Evolutionary conservation across 495 filamentous ascomycete genomes (phyloP), one percentile per base, ranked within the genome.

Genomic region (Cetradonia linearis): DNA sequence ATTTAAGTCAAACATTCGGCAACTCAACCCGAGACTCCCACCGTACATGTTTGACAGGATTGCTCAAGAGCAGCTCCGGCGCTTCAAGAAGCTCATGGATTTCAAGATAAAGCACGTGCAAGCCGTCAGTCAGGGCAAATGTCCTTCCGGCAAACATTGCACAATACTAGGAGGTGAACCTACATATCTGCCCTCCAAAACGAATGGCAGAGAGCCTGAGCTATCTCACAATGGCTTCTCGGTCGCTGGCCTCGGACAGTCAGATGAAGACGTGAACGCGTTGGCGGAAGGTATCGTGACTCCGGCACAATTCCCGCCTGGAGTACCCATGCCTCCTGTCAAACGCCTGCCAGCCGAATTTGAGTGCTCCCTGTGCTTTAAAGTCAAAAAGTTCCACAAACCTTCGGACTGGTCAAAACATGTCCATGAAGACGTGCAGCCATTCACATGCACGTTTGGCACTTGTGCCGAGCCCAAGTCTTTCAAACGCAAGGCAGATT

Each of bases 401-500:
- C 92, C 92, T 34, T 96, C 92, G 0, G 92, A 97, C 72, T 97
- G 92, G 92, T 94, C 92, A 16, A 97, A 97, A 70, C 92, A 97
- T 67, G 88, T 97, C 7, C 89, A 95, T 67, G 92, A 97, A 70
- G 92, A 97, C 68, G 83, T 96, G 13, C 88, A 94, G 68, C 92
- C 92, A 5, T 97, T 96, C 66, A 95, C 90, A 10, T 97, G 92
- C 72, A 97, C 90, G 0, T 96, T 93, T 71, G 80, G 84, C 14
- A 74, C 83, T 30, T 97, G 92, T 72, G 81, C 76, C 33, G 91
- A 95, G 56, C 86, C 90, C 28, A 95, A 95, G 71, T 92, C 89
- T 27, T 97, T 96, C 77, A 97, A 97, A 72, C 81, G 92, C 44
- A 97, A 97, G 72, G 92, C 92, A 20, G 92, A 97, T 69, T 97